These are phyloP conservation scores for Phytophthora pluvialis DNA, from an alignment of 352 stramenopile genomes.

Conservation along the genomic window DNA sequence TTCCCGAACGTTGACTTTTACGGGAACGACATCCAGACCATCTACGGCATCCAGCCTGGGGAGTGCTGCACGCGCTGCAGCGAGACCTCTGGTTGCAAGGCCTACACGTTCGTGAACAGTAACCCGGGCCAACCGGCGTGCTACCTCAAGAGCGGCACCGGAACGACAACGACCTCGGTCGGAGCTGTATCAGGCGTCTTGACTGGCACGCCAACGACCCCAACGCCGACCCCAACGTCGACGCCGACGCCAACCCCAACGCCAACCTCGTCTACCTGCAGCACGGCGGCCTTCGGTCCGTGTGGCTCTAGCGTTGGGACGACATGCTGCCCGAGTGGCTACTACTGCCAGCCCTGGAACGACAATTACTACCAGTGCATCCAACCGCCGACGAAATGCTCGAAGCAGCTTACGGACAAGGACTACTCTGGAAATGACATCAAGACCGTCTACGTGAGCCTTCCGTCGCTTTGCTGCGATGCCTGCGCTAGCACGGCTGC, in stretches of 20 bases:
- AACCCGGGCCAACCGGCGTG: slow-evolving; percentile 42
- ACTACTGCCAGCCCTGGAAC: slow-evolving; percentile 58
- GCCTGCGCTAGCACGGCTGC: slow-evolving; percentile 41
- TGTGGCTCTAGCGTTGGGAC: slow-evolving; percentile 38
- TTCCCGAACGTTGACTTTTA: slow-evolving; percentile 44
- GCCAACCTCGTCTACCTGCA: slow-evolving; percentile 28
- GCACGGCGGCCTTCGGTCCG: slow-evolving; percentile 7
- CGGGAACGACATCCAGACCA: slow-evolving; percentile 39
- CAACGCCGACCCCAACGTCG: background rate
- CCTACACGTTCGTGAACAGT: slow-evolving; percentile 44
- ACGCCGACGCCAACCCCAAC: slow-evolving; percentile 22
- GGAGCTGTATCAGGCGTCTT: slow-evolving; percentile 31
- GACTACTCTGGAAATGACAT: slow-evolving; percentile 59
- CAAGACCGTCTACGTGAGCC: slow-evolving; percentile 48
- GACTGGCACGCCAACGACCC: slow-evolving; percentile 7
- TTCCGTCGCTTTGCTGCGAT: slow-evolving; percentile 53
- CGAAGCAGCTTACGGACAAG: slow-evolving; percentile 37
- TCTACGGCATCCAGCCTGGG: slow-evolving; percentile 37
- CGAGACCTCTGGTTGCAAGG: slow-evolving; percentile 25
- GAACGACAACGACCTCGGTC: slow-evolving; percentile 9
- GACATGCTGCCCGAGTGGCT: slow-evolving; percentile 38
- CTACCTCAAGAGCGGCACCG: slow-evolving; percentile 42
- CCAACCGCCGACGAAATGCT: slow-evolving; percentile 36
- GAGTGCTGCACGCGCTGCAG: slow-evolving; percentile 34
- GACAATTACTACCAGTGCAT: slow-evolving; percentile 51